Conservation (phyloP, 345 rosid genomes). For the Brassica cretica region DNA sequence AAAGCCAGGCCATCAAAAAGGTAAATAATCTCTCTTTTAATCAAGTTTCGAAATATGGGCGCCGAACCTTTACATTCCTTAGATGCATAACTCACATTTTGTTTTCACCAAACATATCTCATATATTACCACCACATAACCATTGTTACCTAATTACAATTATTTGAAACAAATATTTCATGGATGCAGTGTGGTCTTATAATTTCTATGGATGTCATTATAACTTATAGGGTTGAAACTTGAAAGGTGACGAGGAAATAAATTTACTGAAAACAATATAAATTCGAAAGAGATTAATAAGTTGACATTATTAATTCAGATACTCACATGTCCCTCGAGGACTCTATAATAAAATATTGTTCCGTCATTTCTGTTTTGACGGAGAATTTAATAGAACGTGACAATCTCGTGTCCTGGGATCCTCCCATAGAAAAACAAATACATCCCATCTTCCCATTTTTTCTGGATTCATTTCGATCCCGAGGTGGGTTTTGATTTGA, state of each 20-base stretch:
- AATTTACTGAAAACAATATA: no score
- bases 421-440: background rate
- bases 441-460: background rate
- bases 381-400: slow-evolving; percentile 1
- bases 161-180: background rate
- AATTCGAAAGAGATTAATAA: no score
- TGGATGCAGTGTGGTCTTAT: background rate
- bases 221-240: no score
- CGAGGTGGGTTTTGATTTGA: background rate
- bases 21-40: no score
- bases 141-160: background rate
- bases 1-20: no score
- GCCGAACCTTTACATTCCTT: background rate
- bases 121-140: background rate
- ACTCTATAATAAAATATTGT: background rate
- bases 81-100: background rate
- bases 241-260: no score
- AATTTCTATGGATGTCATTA: background rate
- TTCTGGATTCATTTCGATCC: background rate
- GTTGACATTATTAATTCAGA: background rate
- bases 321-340: background rate
- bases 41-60: background rate
- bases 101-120: background rate
- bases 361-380: background rate
- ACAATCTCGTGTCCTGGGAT: background rate